These are phyloP conservation scores for Colletotrichum truncatum DNA, from an alignment of 2,329 filamentous ascomycete species.

Conservation along the genomic window DNA sequence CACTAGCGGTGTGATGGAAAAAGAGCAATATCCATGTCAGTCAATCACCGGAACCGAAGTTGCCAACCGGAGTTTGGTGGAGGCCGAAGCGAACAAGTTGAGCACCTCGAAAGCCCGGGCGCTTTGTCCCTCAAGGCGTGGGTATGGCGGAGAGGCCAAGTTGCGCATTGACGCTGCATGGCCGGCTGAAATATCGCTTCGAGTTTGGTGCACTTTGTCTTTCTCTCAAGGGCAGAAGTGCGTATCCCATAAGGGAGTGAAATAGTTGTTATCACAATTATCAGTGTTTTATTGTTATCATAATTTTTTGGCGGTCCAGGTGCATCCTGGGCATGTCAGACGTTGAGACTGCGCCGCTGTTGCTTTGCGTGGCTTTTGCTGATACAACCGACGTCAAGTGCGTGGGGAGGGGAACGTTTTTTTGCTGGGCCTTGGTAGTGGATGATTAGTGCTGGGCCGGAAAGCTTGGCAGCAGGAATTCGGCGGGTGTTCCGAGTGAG, in stretches of 20 bases:
- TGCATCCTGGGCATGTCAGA: not conserved
- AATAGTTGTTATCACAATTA: no score
- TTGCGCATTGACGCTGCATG: constrained; percentile 8
- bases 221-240: not conserved
- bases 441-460: not conserved
- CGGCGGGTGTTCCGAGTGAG: constrained; percentile 23
- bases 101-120: not conserved
- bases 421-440: not conserved
- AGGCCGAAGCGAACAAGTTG: not conserved
- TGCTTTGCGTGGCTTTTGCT: constrained; percentile 10
- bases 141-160: not conserved
- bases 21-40: not conserved
- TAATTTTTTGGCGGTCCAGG: not conserved
- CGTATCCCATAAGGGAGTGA: no score
- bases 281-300: not conserved
- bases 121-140: constrained; percentile 5
- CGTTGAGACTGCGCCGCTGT: constrained; percentile 1
- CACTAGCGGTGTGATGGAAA: constrained; percentile 15
- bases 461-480: constrained; percentile 22
- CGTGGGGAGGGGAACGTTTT: constrained; percentile 1
- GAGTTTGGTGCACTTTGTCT: not conserved
- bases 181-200: not conserved
- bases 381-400: constrained; percentile 5
- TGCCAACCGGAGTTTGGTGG: constrained; percentile 13
- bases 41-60: constrained; percentile 27